Conservation (phyloP, 257 asterid species). For the Penstemon barbatus region DNA sequence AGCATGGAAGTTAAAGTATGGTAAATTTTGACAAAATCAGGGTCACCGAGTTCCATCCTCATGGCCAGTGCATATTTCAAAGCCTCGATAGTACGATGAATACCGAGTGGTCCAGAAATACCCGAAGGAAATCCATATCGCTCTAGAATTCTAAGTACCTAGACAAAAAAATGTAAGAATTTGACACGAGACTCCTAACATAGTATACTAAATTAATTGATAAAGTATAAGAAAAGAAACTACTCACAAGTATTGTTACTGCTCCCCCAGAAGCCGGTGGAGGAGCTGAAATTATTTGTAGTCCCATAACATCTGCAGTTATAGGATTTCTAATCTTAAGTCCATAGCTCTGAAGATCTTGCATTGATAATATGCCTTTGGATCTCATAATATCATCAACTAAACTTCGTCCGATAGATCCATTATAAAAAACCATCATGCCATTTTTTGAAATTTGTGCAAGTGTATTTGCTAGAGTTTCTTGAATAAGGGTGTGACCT, state of each 20-base stretch:
- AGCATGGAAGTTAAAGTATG: conserved; percentile 36
- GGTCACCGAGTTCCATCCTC: conserved; percentile 52
- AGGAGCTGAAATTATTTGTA: conserved; percentile 40
- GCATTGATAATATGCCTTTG: conserved; percentile 43
- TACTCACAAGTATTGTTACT: conserved; percentile 44
- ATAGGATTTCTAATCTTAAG: conserved; percentile 43
- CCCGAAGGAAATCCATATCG: conserved; percentile 33
- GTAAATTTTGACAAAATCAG: conserved; percentile 34
- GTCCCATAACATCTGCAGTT: conserved; percentile 32
- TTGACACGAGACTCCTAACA: not conserved
- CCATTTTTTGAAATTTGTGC: conserved; percentile 36
- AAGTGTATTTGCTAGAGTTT: conserved; percentile 34
- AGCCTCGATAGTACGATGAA: conserved; percentile 46
- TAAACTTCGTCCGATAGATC: conserved; percentile 39
- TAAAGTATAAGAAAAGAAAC: not conserved
- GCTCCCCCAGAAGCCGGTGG: conserved; percentile 60
- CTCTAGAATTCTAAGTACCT: conserved; percentile 36
- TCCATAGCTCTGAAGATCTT: conserved; percentile 40
- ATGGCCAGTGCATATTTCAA: conserved; percentile 50
- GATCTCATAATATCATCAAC: conserved; percentile 35
- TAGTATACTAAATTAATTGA: not conserved
- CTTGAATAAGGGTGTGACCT: conserved; percentile 31
- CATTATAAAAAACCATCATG: conserved; percentile 40
- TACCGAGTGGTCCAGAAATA: conserved; percentile 25
- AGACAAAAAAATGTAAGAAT: conserved; percentile 15